Evolutionary conservation across 2,329 filamentous ascomycete genomes (phyloP), one percentile per base, ranked within the genome.

Genomic region (Colletotrichum sp.): DNA sequence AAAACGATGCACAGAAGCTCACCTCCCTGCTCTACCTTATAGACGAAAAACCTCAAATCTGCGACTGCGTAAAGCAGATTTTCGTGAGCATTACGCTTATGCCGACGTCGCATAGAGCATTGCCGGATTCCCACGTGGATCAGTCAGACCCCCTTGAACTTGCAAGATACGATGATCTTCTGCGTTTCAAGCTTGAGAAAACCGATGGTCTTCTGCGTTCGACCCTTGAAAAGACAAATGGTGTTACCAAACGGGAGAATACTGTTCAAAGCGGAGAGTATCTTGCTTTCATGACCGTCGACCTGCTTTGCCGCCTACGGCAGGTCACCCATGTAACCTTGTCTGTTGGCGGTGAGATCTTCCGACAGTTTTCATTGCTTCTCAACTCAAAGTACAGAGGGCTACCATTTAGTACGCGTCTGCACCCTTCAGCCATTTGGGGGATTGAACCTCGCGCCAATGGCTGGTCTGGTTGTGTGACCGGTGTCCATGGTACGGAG

Each of bases 401-500:
- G 18, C 18, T n/a, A n/a, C 39, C 39, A 43, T n/a, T 1, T 43
- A 5, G 1, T n/a, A 43, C 3, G 39, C 18, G n/a, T 12, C 39
- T 43, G 39, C 8, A 6, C 1, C 39, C 39, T 43, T 43, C 39
- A 5, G 18, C 39, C 18, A 43, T 43, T 3, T 43, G 39, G 39
- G 39, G 39, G 3, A 43, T 4, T n/a, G 39, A 43, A n/a, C 18
- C 39, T 43, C 39, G 39, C 39, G 39, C 39, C 39, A 43, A 43
- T 4, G 3, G 5, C 0, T 43, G 39, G 39, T 0, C 39, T 43
- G 0, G 18, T n/a, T 43, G 39, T 0, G 39, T 43, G 18, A n/a
- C 39, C 4, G 39, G 39, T 43, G 39, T n/a, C 18, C 12, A 43
- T n/a, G 39, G 39, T 43, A 43, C 18, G 1, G 39, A 4, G 9